phyloP scores from a whole-genome alignment of 345 rosid species.

The Lagerstroemia speciosa region DNA sequence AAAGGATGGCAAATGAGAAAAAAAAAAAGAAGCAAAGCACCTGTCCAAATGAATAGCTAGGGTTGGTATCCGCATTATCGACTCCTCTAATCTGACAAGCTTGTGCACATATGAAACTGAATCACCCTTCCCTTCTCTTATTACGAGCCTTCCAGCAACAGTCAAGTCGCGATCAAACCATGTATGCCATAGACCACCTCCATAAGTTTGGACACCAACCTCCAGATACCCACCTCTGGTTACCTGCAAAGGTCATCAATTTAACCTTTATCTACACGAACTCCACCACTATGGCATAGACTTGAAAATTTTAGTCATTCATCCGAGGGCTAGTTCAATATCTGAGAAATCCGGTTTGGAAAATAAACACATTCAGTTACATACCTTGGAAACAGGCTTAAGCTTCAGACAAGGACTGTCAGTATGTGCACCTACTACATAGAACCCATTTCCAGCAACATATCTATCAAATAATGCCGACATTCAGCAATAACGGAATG shows the following conservation, averaged over 20 bases:
- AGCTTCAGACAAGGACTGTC: conserved; percentile 94
- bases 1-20: background rate
- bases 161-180: conserved; percentile 99
- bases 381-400: conserved; percentile 90
- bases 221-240: conserved; percentile 69
- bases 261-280: background rate
- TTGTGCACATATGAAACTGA: conserved; percentile 54
- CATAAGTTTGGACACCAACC: conserved; percentile 89
- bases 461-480: conserved; percentile 34
- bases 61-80: conserved; percentile 90
- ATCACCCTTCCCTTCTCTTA: conserved; percentile 50
- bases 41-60: conserved; percentile 93
- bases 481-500: background rate
- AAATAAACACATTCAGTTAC: background rate
- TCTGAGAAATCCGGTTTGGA: background rate
- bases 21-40: conserved; percentile 23
- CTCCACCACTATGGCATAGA: background rate
- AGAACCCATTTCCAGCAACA: conserved; percentile 89
- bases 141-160: conserved; percentile 77
- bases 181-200: conserved; percentile 94
- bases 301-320: background rate
- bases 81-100: conserved; percentile 68
- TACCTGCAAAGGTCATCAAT: conserved; percentile 36
- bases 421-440: conserved; percentile 82
- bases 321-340: background rate